Base-by-base conservation (phyloP, 345 rosid species). In the Hypericum androsaemum region DNA sequence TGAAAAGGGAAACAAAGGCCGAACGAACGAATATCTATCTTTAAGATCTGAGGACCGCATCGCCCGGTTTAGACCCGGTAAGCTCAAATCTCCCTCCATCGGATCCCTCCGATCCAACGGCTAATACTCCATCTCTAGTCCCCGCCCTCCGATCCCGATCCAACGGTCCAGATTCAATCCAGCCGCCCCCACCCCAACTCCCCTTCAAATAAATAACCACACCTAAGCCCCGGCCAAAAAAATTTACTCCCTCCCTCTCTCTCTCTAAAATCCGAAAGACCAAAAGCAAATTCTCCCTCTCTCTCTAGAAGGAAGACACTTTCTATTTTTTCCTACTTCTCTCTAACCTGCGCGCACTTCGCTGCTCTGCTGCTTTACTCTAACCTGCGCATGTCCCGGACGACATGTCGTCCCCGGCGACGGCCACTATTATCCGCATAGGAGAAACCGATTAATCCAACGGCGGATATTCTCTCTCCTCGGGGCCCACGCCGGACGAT, bases 21-120 rank as follows among this genome's bases (percentile, higher is more conserved):
- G 70, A 63, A 69, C 32, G 32, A 22, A 22, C n/a, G n/a, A n/a
- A n/a, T n/a, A n/a, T 22, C 32, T 22, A 22, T 22, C 32, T 22
- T 67, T 68, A 51, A 60, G 74, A 82, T 86, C 90, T 72, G 72
- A 76, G 80, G 81, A 77, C 78, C 72, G 38, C 57, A 59, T 28
- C 40, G 51, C 53, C 67, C 81, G 74, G 60, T 75, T 77, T 45
- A 53, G 69, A 71, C 74, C 73, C 67, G 63, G 64, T 67, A 22
- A 22, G 32, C 32, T 22, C 32, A 22, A 22, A 22, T 22, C 32
- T 22, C 68, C 54, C 10, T 41, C 69, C 28, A 37, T 57, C 37
- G 37, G 58, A 49, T 52, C 35, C 32, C 1, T 1, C 1, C 39
- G 44, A 80, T 81, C 92, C 43, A 74, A 76, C 85, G 82, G 78